Percentiles rank a stretch among this genome's conserved stretches.
Conservation (phyloP, 768 basidiomycete species). For the Glaciozyma antarctica region DNA sequence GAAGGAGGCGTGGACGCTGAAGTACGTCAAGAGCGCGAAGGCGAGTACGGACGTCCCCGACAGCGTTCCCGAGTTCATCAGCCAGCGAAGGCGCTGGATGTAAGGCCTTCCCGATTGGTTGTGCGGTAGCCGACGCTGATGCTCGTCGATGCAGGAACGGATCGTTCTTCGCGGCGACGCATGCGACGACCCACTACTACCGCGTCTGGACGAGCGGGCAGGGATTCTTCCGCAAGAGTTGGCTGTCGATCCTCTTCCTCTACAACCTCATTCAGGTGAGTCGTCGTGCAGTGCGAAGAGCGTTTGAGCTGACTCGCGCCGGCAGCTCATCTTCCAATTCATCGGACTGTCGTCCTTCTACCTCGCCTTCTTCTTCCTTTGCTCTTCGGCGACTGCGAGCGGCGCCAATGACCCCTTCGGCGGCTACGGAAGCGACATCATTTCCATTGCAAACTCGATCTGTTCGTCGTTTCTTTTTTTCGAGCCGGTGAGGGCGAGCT, state of each 20-base stretch:
- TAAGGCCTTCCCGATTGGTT: too few species aligned
- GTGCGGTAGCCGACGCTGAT: too few species aligned
- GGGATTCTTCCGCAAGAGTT: slow-evolving; percentile 35
- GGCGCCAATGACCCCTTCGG: slow-evolving; percentile 58
- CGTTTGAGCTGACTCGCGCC: neutral
- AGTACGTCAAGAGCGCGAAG: slow-evolving; percentile 29
- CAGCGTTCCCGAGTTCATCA: slow-evolving; percentile 41
- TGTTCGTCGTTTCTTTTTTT: slow-evolving; percentile 36
- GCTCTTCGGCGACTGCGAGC: slow-evolving; percentile 61
- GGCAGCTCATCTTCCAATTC: slow-evolving; percentile 37
- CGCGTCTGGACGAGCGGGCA: slow-evolving; percentile 39
- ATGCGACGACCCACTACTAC: slow-evolving; percentile 35
- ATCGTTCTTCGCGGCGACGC: slow-evolving; percentile 20
- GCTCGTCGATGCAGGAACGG: slow-evolving; percentile 34
- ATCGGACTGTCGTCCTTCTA: slow-evolving; percentile 32
- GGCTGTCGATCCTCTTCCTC: slow-evolving; percentile 27
- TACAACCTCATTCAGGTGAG: slow-evolving; percentile 19
- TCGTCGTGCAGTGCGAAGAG: neutral
- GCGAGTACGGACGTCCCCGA: slow-evolving; percentile 40
- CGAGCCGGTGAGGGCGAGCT: neutral
- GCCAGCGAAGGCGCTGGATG: too few species aligned
- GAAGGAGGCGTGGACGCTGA: slow-evolving; percentile 37
- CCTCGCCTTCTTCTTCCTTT: slow-evolving; percentile 59
- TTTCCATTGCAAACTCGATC: slow-evolving; percentile 52
- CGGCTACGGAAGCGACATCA: slow-evolving; percentile 61